Evolutionary conservation across 73 alveolate genomes (phyloP).

Genomic region (Paramecium tetraurelia): DNA sequence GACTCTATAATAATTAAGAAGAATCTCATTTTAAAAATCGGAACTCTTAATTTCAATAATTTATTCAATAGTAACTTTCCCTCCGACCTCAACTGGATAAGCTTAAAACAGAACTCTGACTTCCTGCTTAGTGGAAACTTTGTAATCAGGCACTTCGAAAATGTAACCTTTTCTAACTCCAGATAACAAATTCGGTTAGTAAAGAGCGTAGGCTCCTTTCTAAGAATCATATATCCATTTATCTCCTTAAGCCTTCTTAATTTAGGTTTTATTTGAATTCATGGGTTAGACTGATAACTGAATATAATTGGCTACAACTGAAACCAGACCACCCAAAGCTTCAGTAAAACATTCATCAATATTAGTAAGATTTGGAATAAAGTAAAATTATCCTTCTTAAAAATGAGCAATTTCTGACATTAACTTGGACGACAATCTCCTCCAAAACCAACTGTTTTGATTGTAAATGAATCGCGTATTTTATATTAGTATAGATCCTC

Average conservation of each 20-base stretch:
- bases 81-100: slow-evolving; percentile 14
- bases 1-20: slow-evolving; percentile 50
- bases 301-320: slow-evolving; percentile 39
- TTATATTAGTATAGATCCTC: not conserved
- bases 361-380: not conserved
- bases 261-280: not conserved
- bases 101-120: not conserved
- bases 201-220: not conserved
- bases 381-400: slow-evolving; percentile 38
- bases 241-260: slow-evolving; percentile 42
- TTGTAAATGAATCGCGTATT: slow-evolving; percentile 47
- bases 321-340: slow-evolving; percentile 35
- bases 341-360: slow-evolving; percentile 51
- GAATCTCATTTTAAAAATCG: not conserved
- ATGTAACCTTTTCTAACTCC: slow-evolving; percentile 21
- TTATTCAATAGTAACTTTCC: not conserved
- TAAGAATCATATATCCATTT: slow-evolving; percentile 30
- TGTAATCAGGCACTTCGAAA: not conserved
- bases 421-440: slow-evolving; percentile 26
- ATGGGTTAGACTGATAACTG: not conserved
- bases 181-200: slow-evolving; percentile 19
- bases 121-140: not conserved
- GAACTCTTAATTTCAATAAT: not conserved
- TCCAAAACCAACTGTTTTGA: slow-evolving; percentile 54
- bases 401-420: slow-evolving; percentile 39